Base-by-base conservation (phyloP, 768 basidiomycete species). In the Russula sp. region DNA sequence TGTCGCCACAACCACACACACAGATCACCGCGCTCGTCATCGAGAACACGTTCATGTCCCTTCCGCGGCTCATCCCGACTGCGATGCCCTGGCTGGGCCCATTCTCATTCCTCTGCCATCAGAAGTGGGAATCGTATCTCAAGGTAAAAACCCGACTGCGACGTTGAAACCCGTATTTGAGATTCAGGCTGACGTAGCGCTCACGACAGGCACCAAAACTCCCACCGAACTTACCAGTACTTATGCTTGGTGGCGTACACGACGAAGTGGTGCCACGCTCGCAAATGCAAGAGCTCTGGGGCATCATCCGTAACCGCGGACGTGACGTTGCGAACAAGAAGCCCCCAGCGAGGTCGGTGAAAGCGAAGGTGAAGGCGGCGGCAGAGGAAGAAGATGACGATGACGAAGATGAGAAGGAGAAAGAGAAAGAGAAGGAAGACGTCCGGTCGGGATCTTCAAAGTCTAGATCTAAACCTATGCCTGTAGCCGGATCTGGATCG, bases 31-130 rank as follows among this genome's bases (percentile, higher is more conserved):
- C 88, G 0, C 79, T 97, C 18, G 83, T 98, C 61, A 80, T 98
- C 63, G 95, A 98, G 78, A 98, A 97, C 73, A 96, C 95, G 0
- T 97, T 97, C 74, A 84, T 89, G 38, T 92, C 89, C 48, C 82
- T 98, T 32, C 88, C 88, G 6, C 82, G 80, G 57, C 83, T 96
- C 18, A 84, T 97, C n/a, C 94, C 92, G 0, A 78, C 84, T 65
- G 84, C 88, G 18, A 77, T 97, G 38, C 94, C 94, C 7, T 72
- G 83, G 36, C 80, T 94, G 34, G 79, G 83, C 0, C 88, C 87
- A 3, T 79, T 94, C 71, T 78, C 91, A 22, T 89, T 89, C 75
- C 82, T 94, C 14, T 89, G 92, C 69, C 87, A 93, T 70, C 86
- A 96, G 73, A 89, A 88, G 72, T 96, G 94, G 94, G 85, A 92